Conservation (phyloP, 208 protist species). For the Trypanosoma congolense region DNA sequence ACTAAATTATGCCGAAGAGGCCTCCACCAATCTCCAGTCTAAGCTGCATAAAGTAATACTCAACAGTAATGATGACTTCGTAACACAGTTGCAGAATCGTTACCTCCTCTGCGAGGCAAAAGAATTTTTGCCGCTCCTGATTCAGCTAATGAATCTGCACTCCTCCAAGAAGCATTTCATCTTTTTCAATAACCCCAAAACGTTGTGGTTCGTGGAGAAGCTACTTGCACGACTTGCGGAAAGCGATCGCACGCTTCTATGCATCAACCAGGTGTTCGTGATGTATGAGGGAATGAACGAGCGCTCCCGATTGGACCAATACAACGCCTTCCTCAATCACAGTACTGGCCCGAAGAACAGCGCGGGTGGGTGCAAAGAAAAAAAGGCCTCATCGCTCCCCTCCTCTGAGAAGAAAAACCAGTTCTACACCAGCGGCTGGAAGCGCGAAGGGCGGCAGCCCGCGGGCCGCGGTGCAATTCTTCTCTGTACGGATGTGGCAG, state of each 20-base stretch:
- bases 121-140: conserved; percentile 59
- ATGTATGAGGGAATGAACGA: conserved; percentile 88
- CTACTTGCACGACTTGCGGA: conserved; percentile 48
- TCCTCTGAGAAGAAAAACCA: conserved; percentile 73
- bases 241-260: conserved; percentile 49
- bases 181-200: conserved; percentile 83
- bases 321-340: conserved; percentile 81
- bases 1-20: conserved; percentile 28
- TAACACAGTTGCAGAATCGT: conserved; percentile 68
- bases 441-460: conserved; percentile 48
- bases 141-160: conserved; percentile 87
- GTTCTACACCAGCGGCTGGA: conserved; percentile 73
- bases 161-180: conserved; percentile 89
- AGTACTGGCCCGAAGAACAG: conserved; percentile 1
- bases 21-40: conserved; percentile 22
- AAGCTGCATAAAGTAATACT: conserved; percentile 39
- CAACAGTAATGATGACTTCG: conserved; percentile 45
- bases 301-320: conserved; percentile 65
- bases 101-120: conserved; percentile 68
- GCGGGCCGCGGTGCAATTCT: conserved; percentile 79
- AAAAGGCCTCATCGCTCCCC: conserved; percentile 28
- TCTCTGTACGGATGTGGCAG: conserved; percentile 85
- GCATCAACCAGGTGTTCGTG: conserved; percentile 58
- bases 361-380: conserved; percentile 12
- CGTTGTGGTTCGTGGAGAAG: conserved; percentile 62